phyloP scores from a whole-genome alignment of 75 land plant species.

The Selaginella moellendorffii region DNA sequence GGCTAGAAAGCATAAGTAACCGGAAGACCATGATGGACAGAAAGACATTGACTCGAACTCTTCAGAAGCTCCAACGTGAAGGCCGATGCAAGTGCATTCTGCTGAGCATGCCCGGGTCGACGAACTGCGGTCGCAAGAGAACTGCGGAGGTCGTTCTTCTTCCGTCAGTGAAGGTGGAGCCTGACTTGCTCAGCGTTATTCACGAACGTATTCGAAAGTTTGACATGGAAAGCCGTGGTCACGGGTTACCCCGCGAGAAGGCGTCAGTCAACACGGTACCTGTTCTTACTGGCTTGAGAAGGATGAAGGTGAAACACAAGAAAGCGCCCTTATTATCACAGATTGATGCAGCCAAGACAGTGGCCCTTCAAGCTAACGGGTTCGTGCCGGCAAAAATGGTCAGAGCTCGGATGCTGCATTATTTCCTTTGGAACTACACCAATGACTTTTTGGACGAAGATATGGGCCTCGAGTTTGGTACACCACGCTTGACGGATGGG shows the following conservation, averaged over 20 bases:
- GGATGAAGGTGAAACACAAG: slow-evolving; percentile 41
- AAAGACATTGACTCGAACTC: slow-evolving; percentile 48
- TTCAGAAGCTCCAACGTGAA: slow-evolving; percentile 46
- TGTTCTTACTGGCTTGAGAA: slow-evolving; percentile 49
- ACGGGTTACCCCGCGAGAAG: slow-evolving; percentile 13
- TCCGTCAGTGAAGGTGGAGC: slow-evolving; percentile 42
- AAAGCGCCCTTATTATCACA: not conserved
- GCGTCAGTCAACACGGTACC: slow-evolving; percentile 34
- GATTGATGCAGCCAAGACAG: slow-evolving; percentile 6
- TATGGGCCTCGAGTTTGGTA: slow-evolving; percentile 11
- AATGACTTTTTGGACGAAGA: slow-evolving; percentile 33
- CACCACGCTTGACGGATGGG: slow-evolving; percentile 16
- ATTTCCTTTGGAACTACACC: slow-evolving; percentile 59
- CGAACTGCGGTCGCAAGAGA: slow-evolving; percentile 55
- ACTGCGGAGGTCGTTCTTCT: slow-evolving; percentile 58
- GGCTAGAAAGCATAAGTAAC: slow-evolving; percentile 62
- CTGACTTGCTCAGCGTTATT: slow-evolving; percentile 52
- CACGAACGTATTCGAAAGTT: slow-evolving; percentile 42
- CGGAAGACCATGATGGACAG: slow-evolving; percentile 58
- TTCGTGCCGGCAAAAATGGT: slow-evolving; percentile 82
- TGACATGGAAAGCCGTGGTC: slow-evolving; percentile 59
- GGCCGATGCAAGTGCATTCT: slow-evolving; percentile 55
- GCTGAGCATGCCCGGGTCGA: slow-evolving; percentile 48
- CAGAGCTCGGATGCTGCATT: slow-evolving; percentile 75
- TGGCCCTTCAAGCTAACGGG: slow-evolving; percentile 68